Evolutionary conservation across 106 monocot genomes (phyloP).

Genomic region (Narthecium ossifragum): DNA sequence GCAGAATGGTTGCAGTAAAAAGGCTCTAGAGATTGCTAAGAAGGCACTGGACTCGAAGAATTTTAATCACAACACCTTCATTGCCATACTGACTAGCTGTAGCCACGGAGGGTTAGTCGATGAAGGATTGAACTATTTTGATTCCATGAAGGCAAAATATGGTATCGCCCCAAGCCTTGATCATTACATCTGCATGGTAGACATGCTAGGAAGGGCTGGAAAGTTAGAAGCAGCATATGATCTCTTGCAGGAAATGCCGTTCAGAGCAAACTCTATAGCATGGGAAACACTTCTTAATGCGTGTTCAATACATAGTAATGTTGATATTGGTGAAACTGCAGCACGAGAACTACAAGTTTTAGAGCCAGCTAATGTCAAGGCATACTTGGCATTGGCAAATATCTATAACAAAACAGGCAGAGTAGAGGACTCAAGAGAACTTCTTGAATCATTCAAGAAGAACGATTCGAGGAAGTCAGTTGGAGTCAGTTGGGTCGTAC

Average conservation of each 20-base stretch:
- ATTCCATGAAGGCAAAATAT: conserved; percentile 22
- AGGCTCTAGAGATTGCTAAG: conserved; percentile 31
- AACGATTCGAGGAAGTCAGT: conserved; percentile 15
- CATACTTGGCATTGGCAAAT: conserved; percentile 12
- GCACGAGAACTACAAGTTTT: conserved; percentile 20
- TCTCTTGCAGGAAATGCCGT: conserved; percentile 14
- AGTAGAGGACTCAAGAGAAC: conserved; percentile 10
- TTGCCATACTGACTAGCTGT: conserved; percentile 43
- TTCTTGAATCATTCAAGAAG: conserved; percentile 12
- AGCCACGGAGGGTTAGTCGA: conserved; percentile 43
- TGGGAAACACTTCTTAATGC: conserved; percentile 38
- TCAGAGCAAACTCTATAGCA: conserved; percentile 16
- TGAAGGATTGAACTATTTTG: conserved; percentile 33
- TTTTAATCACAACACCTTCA: conserved; percentile 35
- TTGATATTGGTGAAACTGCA: conserved; percentile 16
- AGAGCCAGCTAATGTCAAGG: conserved; percentile 15
- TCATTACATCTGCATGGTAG: conserved; percentile 34
- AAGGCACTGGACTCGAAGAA: conserved; percentile 23
- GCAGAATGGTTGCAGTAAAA: conserved; percentile 29
- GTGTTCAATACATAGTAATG: conserved; percentile 29
- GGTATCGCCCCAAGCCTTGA: conserved; percentile 24
- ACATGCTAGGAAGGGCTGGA: conserved; percentile 51
- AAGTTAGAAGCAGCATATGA: conserved; percentile 22
- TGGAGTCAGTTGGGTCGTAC: no score
- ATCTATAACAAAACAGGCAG: conserved; percentile 3